Percentiles rank a stretch among this genome's conserved stretches.
phyloP scores from a whole-genome alignment of 2,329 filamentous ascomycete species.

The Arthrobotrys iridis region DNA sequence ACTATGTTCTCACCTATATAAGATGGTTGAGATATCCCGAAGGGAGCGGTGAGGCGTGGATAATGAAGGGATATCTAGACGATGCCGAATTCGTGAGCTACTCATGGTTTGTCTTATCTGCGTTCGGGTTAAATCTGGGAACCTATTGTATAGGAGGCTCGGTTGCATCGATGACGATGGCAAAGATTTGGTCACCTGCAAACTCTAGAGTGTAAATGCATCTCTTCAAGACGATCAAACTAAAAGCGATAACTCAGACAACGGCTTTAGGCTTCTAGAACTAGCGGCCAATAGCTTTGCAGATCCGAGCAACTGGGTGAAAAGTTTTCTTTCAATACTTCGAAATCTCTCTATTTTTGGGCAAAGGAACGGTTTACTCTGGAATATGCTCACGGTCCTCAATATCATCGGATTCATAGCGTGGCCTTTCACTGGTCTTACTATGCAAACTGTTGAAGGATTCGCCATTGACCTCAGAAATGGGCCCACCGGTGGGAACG shows the following conservation, averaged over 20 bases:
- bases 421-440: constrained; percentile 34
- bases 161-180: constrained; percentile 12
- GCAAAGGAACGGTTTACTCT: neutral
- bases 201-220: neutral
- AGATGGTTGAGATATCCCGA: constrained; percentile 25
- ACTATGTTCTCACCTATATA: constrained; percentile 16
- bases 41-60: neutral
- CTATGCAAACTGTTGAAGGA: constrained; percentile 32
- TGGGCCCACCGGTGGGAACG: neutral
- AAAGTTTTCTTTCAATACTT: neutral
- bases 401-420: constrained; percentile 14
- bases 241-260: neutral
- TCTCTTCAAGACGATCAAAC: neutral
- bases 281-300: neutral
- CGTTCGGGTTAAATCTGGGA: constrained; percentile 20
- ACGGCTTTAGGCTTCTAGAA: neutral
- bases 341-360: neutral
- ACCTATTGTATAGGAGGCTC: constrained; percentile 13
- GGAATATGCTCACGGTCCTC: constrained; percentile 7
- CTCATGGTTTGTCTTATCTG: constrained; percentile 22
- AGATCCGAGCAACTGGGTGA: constrained; percentile 10
- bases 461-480: neutral
- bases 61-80: constrained; percentile 1
- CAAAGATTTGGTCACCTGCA: neutral
- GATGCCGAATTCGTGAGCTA: constrained; percentile 18